Base-by-base conservation (phyloP, 345 rosid species). In the Salix caprea region DNA sequence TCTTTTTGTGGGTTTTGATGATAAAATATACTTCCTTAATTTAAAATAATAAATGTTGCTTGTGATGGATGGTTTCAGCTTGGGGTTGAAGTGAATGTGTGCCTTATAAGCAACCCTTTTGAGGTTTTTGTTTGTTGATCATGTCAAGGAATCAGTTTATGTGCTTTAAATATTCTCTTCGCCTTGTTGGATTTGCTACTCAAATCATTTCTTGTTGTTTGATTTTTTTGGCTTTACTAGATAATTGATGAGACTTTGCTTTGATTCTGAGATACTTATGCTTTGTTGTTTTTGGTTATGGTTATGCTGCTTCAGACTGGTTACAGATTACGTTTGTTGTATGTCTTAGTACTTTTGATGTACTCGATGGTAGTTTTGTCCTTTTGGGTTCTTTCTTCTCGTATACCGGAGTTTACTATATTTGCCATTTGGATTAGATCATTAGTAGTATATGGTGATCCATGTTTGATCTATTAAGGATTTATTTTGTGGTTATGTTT, bases 101-200 rank as follows among this genome's bases (percentile, higher is more conserved):
- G 77, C 76, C 85, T 80, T 85, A 84, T 68, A 87, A 87, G 88
- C 81, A 78, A 65, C 78, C 65, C 67, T 60, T 78, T 68, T 11
- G 23, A 4, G 48, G 36, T 3, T 67, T 73, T 67, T 50, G 30
- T 34, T 44, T 37, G 21, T 50, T 65, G 71, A 66, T 67, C 2
- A 70, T 72, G 77, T 62, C 18, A 78, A 71, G 62, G 76, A 78
- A 56, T 56, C 79, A 5, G 50, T 74, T 39, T 64, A 4, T 24
- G 44, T 13, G 16, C 11, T 70, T 70, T 67, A 28, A 8, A 21
- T 58, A 62, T 24, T 40, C 21, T n/a, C 1, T 50, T 65, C 72
- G 54, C 46, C 13, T 30, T 68, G 40, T 65, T 69, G 54, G 60
- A 60, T 50, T 50, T 77, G 44, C 74, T 74, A 48, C 32, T 24